Evolutionary conservation across 305 asterid species (phyloP).

Genomic region (Nicotiana rustica): DNA sequence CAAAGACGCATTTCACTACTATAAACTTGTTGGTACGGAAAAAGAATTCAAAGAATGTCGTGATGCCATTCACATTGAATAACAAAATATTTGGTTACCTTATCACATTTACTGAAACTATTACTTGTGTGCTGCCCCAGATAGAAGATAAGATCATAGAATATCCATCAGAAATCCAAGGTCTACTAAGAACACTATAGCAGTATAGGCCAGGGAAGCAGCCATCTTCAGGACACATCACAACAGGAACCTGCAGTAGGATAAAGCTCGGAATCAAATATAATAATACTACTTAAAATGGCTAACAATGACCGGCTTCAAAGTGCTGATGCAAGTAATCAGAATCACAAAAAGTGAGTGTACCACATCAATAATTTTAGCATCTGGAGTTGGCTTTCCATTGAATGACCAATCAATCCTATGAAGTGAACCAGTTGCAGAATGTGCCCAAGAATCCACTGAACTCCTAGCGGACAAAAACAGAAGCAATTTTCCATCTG

Average conservation of each 20-base stretch:
- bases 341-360: conserved; percentile 35
- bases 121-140: conserved; percentile 81
- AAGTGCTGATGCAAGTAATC: conserved; percentile 9
- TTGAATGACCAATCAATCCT: conserved; percentile 81
- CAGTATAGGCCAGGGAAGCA: conserved; percentile 91
- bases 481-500: conserved; percentile 79
- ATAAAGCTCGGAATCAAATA: conserved; percentile 4
- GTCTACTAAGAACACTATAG: conserved; percentile 59
- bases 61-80: conserved; percentile 15
- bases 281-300: conserved; percentile 8
- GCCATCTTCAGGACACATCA: conserved; percentile 84
- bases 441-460: conserved; percentile 96
- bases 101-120: conserved; percentile 68
- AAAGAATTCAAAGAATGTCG: not conserved
- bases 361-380: conserved; percentile 81
- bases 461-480: conserved; percentile 84
- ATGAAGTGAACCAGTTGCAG: conserved; percentile 88
- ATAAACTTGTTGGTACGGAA: conserved; percentile 22
- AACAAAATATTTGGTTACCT: conserved; percentile 57
- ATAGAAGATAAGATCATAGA: conserved; percentile 75
- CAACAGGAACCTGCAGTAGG: conserved; percentile 74
- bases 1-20: conserved; percentile 15
- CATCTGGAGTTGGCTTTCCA: conserved; percentile 59
- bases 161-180: conserved; percentile 96
- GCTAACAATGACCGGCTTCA: not conserved